A percentile compares a stretch with the other conserved stretches of the same genome.
Evolutionary conservation across 495 filamentous ascomycete genomes (phyloP).

Genomic region (Penicillium salamii): DNA sequence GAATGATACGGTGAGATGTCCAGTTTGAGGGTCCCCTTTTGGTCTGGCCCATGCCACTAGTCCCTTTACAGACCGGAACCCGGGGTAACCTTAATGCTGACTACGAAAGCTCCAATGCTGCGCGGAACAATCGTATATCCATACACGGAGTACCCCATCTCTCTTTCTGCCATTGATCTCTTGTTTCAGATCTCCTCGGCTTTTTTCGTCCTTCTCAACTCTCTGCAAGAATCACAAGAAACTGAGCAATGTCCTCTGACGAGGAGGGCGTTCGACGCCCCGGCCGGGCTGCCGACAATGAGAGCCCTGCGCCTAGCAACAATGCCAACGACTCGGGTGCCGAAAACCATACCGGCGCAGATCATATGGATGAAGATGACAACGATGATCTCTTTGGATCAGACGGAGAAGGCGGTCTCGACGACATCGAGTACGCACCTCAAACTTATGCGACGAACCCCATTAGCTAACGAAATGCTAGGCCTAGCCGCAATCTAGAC

Average conservation of each 20-base stretch:
- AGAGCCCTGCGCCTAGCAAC: slow-evolving; percentile 32
- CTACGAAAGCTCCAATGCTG: slow-evolving; percentile 1
- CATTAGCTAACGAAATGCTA: slow-evolving; percentile 31
- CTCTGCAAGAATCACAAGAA: neutral
- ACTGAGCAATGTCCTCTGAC: slow-evolving; percentile 39
- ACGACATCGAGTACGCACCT: slow-evolving; percentile 34
- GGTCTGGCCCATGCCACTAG: slow-evolving; percentile 31
- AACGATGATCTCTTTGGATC: slow-evolving; percentile 68
- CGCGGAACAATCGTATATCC: neutral
- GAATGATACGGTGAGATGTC: slow-evolving; percentile 10
- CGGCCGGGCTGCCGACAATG: slow-evolving; percentile 25
- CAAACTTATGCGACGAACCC: slow-evolving; percentile 20
- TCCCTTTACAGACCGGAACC: slow-evolving; percentile 6
- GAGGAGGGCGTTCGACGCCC: slow-evolving; percentile 44
- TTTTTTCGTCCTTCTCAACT: no score
- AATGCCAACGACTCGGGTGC: slow-evolving; percentile 19
- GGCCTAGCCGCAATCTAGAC: slow-evolving; percentile 55
- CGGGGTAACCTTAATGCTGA: slow-evolving; percentile 8
- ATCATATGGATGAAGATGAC: slow-evolving; percentile 48
- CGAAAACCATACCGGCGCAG: slow-evolving; percentile 23
- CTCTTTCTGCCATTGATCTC: neutral
- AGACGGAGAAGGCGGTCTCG: slow-evolving; percentile 42
- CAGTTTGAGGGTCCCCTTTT: slow-evolving; percentile 12
- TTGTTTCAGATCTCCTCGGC: neutral
- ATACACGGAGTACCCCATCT: neutral